These are phyloP conservation scores for Nemania serpens DNA, from an alignment of 2,329 filamentous ascomycete species.

Conservation along the genomic window DNA sequence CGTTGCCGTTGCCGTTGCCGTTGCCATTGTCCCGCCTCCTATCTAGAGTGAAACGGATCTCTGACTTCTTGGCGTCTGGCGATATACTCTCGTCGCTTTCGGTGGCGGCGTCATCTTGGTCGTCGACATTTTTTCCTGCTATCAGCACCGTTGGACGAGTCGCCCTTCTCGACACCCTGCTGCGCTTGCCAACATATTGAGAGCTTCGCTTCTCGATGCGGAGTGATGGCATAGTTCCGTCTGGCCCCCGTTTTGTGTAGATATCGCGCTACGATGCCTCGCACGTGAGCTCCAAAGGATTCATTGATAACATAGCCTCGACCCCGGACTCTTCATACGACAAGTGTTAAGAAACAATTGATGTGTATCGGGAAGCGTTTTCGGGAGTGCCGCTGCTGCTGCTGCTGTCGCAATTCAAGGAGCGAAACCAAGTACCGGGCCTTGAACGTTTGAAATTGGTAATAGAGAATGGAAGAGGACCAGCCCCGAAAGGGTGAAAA, in stretches of 20 bases:
- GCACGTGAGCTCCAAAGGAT: conserved; percentile 30
- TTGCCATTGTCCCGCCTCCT: conserved; percentile 6
- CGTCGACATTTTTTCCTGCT: conserved; percentile 11
- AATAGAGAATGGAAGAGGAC: conserved; percentile 38
- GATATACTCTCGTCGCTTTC: conserved; percentile 26
- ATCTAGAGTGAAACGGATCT: conserved; percentile 20
- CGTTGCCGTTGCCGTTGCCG: conserved; percentile 4
- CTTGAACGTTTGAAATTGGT: conserved; percentile 21
- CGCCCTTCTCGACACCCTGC: conserved; percentile 19
- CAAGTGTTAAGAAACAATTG: conserved; percentile 8
- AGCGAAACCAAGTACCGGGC: conserved; percentile 29
- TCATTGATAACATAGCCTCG: conserved; percentile 34
- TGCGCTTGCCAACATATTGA: conserved; percentile 26
- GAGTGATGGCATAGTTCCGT: conserved; percentile 36
- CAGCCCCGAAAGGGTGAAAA: conserved; percentile 34
- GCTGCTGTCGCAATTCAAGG: neutral
- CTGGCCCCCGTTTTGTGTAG: neutral
- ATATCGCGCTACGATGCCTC: conserved; percentile 34
- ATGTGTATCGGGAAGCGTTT: neutral
- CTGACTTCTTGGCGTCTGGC: conserved; percentile 23
- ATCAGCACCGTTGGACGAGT: conserved; percentile 23
- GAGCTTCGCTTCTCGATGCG: conserved; percentile 27
- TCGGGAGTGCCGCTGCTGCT: neutral
- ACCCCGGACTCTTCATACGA: neutral
- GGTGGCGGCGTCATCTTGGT: conserved; percentile 17